phyloP scores from a whole-genome alignment of 306 rosid species.

The Bauhinia variegata region DNA sequence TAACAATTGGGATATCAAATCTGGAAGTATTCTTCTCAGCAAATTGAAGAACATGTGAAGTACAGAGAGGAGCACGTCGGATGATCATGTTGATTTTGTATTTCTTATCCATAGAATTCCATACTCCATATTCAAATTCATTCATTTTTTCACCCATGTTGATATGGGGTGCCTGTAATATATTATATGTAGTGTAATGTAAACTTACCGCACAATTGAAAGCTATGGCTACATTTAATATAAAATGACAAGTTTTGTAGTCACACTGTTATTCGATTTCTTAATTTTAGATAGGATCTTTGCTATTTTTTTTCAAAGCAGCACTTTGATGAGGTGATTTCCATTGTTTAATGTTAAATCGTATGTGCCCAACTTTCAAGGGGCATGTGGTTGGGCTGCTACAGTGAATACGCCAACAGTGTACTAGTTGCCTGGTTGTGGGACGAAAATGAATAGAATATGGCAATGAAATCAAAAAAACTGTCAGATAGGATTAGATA shows the following conservation, averaged over 20 bases:
- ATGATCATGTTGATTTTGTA: slow-evolving; percentile 20
- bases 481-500: no score
- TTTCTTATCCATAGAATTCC: slow-evolving; percentile 43
- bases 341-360: no score
- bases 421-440: no score
- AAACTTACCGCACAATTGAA: slow-evolving; percentile 38
- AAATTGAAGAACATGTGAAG: slow-evolving; percentile 36
- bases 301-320: no score
- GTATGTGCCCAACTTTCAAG: no score
- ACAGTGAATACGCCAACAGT: no score
- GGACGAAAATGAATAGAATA: no score
- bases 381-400: no score
- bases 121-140: slow-evolving; percentile 59
- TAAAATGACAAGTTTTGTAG: slow-evolving; percentile 32
- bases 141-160: slow-evolving; percentile 53
- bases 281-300: no score
- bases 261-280: background rate
- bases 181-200: slow-evolving; percentile 50
- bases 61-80: slow-evolving; percentile 31
- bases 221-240: slow-evolving; percentile 36
- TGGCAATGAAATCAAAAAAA: no score
- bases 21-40: slow-evolving; percentile 32
- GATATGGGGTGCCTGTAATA: slow-evolving; percentile 51
- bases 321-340: no score
- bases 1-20: slow-evolving; percentile 31